A percentile compares a stretch with the other conserved stretches of the same genome.
Conservation (phyloP, 768 basidiomycete genomes). For the Tremella mesenterica region DNA sequence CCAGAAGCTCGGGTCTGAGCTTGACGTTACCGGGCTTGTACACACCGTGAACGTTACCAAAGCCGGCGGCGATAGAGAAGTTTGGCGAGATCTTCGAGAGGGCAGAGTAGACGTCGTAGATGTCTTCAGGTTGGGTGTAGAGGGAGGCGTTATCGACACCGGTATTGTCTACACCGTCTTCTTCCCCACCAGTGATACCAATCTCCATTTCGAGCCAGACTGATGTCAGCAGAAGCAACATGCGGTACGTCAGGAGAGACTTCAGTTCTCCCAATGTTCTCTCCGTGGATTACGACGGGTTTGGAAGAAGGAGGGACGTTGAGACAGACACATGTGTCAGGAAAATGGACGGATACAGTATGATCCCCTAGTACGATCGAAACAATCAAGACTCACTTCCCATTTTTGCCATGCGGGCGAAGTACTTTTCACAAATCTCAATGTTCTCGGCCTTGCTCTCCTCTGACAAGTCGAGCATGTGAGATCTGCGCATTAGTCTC, state of each 20-base stretch:
- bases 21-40: conserved; percentile 98
- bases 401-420: conserved; percentile 84
- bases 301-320: too few species aligned
- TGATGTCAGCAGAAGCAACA: background rate
- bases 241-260: too few species aligned
- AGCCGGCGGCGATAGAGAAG: conserved; percentile 96
- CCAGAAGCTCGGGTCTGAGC: conserved; percentile 80
- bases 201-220: conserved; percentile 99
- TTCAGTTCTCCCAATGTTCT: too few species aligned
- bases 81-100: conserved; percentile 74
- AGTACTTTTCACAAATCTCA: conserved; percentile 83
- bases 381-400: conserved; percentile 46
- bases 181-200: conserved; percentile 98
- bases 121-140: conserved; percentile 96
- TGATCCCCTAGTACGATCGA: background rate
- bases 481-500: conserved; percentile 52
- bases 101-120: conserved; percentile 83
- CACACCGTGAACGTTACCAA: conserved; percentile 98
- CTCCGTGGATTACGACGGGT: too few species aligned
- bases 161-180: conserved; percentile 98
- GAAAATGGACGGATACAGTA: too few species aligned
- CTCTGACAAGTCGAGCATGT: conserved; percentile 98
- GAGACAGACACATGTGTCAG: too few species aligned
- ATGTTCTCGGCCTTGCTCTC: conserved; percentile 78
- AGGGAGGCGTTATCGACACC: conserved; percentile 83